Evolutionary conservation across 2,329 filamentous ascomycete genomes (phyloP).

Genomic region (Emmonsia crescens): DNA sequence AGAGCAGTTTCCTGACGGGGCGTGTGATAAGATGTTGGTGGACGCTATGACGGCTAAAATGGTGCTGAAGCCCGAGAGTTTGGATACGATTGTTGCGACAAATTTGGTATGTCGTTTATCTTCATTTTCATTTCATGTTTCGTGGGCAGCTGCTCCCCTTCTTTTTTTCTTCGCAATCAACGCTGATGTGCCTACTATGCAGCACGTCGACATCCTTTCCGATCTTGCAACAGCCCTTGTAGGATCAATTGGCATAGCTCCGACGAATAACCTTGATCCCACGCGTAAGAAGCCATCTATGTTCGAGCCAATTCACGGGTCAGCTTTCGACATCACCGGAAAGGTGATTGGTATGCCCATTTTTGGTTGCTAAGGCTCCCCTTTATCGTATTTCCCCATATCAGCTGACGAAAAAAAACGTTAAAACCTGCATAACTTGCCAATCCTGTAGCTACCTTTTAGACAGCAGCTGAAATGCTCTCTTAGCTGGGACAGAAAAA

Average conservation of each 20-base stretch:
- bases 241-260: constrained; percentile 61
- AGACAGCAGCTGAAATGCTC: constrained; percentile 60
- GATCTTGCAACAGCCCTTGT: constrained; percentile 60
- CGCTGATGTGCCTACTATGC: background rate
- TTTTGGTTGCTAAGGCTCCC: background rate
- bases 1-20: constrained; percentile 41
- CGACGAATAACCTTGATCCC: constrained; percentile 58
- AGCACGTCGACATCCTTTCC: constrained; percentile 55
- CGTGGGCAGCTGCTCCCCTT: background rate
- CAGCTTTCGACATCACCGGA: constrained; percentile 54
- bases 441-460: constrained; percentile 56
- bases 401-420: background rate
- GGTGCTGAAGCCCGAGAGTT: constrained; percentile 39
- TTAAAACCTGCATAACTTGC: constrained; percentile 27
- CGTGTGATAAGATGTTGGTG: constrained; percentile 46
- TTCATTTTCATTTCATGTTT: background rate
- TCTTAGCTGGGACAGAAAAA: constrained; percentile 50
- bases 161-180: background rate
- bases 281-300: constrained; percentile 49
- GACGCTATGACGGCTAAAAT: constrained; percentile 48
- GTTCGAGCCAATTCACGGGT: constrained; percentile 55
- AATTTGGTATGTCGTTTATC: constrained; percentile 28
- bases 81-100: constrained; percentile 46
- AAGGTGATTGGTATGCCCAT: constrained; percentile 38
- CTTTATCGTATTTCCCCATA: background rate